Percentiles rank a stretch among this genome's conserved stretches.
Conservation (phyloP, 225 moss, liverwort and hornwort genomes). For the Marchantia polymorpha region DNA sequence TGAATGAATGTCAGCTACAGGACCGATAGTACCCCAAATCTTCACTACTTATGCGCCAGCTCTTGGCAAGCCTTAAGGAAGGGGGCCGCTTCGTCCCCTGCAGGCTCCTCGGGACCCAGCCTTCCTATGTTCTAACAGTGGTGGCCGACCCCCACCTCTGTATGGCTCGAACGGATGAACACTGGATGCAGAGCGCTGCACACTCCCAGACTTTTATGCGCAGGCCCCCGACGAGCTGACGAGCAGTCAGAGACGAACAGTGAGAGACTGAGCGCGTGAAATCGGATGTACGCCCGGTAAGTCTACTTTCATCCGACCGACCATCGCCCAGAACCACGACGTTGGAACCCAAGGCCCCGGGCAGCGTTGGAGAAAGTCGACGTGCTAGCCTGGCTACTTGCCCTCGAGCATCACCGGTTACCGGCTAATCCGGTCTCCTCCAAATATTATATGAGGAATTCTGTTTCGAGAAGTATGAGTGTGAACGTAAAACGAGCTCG, state of each 20-base stretch:
- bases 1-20: slow-evolving; percentile 2
- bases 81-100: not conserved
- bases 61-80: not conserved
- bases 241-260: not conserved
- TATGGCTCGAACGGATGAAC: not conserved
- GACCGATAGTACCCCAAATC: not conserved
- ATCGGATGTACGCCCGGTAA: too few species aligned
- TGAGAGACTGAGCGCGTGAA: too few species aligned
- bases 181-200: not conserved
- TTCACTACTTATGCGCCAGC: not conserved
- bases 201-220: not conserved
- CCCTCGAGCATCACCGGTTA: too few species aligned
- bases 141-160: not conserved
- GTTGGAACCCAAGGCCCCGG: too few species aligned
- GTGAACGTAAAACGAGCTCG: too few species aligned
- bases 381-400: too few species aligned
- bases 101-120: slow-evolving; percentile 1
- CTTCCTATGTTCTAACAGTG: not conserved
- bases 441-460: too few species aligned
- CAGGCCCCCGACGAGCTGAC: not conserved
- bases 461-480: too few species aligned
- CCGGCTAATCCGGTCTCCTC: too few species aligned
- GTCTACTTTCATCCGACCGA: too few species aligned
- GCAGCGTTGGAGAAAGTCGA: too few species aligned
- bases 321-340: too few species aligned